These are phyloP conservation scores for Lodderomyces parapsilosis DNA, from an alignment of 1,139 yeast species.

Conservation along the genomic window DNA sequence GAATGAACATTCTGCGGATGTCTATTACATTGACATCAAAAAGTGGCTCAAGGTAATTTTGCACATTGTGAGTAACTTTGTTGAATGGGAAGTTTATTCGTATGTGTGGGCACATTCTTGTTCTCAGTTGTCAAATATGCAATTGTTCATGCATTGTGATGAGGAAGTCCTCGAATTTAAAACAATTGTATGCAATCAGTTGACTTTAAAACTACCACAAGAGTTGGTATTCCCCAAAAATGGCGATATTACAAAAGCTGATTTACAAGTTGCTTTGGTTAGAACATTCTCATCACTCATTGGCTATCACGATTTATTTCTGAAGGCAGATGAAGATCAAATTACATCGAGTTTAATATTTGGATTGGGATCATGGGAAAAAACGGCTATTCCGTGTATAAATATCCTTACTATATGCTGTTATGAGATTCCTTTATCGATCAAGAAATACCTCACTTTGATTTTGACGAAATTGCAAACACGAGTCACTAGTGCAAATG, in stretches of 20 bases:
- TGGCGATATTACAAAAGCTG: slow-evolving; percentile 49
- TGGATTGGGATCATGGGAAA: slow-evolving; percentile 75
- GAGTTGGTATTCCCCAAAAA: slow-evolving; percentile 38
- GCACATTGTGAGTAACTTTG: slow-evolving; percentile 51
- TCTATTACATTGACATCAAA: slow-evolving; percentile 40
- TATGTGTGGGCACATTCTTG: slow-evolving; percentile 68
- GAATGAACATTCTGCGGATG: slow-evolving; percentile 12
- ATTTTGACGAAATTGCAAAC: slow-evolving; percentile 72
- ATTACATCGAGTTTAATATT: slow-evolving; percentile 62
- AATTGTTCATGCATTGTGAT: slow-evolving; percentile 48
- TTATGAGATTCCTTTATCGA: slow-evolving; percentile 73
- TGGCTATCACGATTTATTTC: slow-evolving; percentile 60
- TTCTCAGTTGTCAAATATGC: slow-evolving; percentile 66
- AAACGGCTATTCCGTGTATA: slow-evolving; percentile 74
- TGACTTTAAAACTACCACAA: slow-evolving; percentile 50
- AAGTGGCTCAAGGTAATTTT: slow-evolving; percentile 55
- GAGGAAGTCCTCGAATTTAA: slow-evolving; percentile 49
- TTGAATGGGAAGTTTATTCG: slow-evolving; percentile 72
- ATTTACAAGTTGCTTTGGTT: slow-evolving; percentile 66
- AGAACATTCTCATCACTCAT: slow-evolving; percentile 65
- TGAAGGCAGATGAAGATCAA: slow-evolving; percentile 66
- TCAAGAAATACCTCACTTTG: slow-evolving; percentile 65
- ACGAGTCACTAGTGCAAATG: slow-evolving; percentile 65
- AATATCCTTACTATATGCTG: slow-evolving; percentile 77
- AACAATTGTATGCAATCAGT: slow-evolving; percentile 57